phyloP scores from a whole-genome alignment of 805 yeast species.

The Cyberlindnera samutprakarnensis region DNA sequence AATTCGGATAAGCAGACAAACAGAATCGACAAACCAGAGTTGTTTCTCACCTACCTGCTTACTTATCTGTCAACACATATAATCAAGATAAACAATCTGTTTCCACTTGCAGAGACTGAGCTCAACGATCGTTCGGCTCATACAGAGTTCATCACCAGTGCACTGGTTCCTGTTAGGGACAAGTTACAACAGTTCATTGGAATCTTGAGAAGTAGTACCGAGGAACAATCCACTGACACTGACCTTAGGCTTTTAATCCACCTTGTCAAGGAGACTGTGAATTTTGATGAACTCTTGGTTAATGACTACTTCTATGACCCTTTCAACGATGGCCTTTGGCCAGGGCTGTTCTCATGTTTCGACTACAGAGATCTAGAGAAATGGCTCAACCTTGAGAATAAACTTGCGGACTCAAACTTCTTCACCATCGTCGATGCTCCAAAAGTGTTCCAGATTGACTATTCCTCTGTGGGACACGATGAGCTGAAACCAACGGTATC shows the following conservation, averaged over 20 bases:
- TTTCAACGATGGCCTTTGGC: conserved; percentile 23
- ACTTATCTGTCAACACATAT: conserved; percentile 36
- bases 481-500: conserved; percentile 35
- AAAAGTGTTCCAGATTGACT: conserved; percentile 40
- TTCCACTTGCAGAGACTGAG: conserved; percentile 27
- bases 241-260: conserved; percentile 22
- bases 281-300: conserved; percentile 29
- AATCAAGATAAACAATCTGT: conserved; percentile 31
- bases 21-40: conserved; percentile 42
- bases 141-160: conserved; percentile 31
- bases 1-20: conserved; percentile 35
- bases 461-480: conserved; percentile 26
- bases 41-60: conserved; percentile 43
- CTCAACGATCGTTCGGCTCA: conserved; percentile 25
- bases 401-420: conserved; percentile 37
- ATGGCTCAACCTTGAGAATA: conserved; percentile 43
- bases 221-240: conserved; percentile 6
- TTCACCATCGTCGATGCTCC: conserved; percentile 31
- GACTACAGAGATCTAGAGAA: conserved; percentile 26
- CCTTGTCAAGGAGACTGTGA: conserved; percentile 32
- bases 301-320: conserved; percentile 35
- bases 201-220: conserved; percentile 19
- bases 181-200: conserved; percentile 28
- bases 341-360: conserved; percentile 20
- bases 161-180: conserved; percentile 34